A percentile compares a stretch with the other conserved stretches of the same genome.
These are phyloP conservation scores for Neoboletus brunneissimus DNA, from an alignment of 768 basidiomycete genomes.

Conservation along the genomic window DNA sequence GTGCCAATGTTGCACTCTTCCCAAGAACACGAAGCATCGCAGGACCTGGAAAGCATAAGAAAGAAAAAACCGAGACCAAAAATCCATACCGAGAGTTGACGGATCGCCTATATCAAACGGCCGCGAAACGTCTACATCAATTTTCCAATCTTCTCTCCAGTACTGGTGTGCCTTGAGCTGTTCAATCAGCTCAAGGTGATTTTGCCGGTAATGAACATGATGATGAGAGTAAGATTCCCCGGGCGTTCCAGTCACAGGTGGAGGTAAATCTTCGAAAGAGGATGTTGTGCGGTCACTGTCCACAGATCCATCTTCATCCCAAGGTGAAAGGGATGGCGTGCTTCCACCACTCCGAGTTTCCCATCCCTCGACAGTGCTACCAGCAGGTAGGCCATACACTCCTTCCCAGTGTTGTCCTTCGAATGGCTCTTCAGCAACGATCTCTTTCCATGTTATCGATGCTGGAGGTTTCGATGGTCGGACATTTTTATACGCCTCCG, in stretches of 20 bases:
- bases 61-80: not conserved
- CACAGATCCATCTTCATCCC: slow-evolving; percentile 49
- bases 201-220: slow-evolving; percentile 2
- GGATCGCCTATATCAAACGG: slow-evolving; percentile 66
- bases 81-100: slow-evolving; percentile 61
- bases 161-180: slow-evolving; percentile 63
- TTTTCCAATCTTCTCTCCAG: slow-evolving; percentile 68
- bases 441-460: slow-evolving; percentile 70
- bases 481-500: slow-evolving; percentile 50
- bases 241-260: not conserved
- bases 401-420: slow-evolving; percentile 87
- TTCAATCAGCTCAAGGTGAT: slow-evolving; percentile 57
- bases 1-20: slow-evolving; percentile 36
- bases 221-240: not conserved
- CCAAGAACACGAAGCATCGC: slow-evolving; percentile 39
- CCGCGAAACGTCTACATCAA: slow-evolving; percentile 39
- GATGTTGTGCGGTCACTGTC: slow-evolving; percentile 16
- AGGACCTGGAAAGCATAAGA: slow-evolving; percentile 39
- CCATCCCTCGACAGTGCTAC: slow-evolving; percentile 43
- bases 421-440: slow-evolving; percentile 78
- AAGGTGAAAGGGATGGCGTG: slow-evolving; percentile 66
- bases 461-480: slow-evolving; percentile 28
- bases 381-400: slow-evolving; percentile 53
- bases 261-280: slow-evolving; percentile 15
- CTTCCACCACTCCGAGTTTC: slow-evolving; percentile 52